Evolutionary conservation across 495 filamentous ascomycete species (phyloP).

Genomic region (Rusavskia elegans): DNA sequence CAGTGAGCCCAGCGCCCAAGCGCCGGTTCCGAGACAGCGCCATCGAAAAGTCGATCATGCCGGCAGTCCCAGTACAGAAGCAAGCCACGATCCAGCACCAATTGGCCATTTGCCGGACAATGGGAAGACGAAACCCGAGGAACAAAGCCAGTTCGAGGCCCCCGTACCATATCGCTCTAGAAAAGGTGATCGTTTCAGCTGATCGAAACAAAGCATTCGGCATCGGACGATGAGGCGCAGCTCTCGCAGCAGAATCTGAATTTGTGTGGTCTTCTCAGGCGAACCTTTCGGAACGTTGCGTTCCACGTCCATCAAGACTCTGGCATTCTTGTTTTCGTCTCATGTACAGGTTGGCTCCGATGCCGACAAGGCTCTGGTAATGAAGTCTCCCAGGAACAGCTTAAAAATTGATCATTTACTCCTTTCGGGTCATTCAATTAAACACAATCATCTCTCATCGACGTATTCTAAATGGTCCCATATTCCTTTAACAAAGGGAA

Average conservation of each 20-base stretch:
- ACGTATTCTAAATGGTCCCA: too few relatives aligned
- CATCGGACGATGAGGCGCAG: not conserved
- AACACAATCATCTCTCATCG: too few relatives aligned
- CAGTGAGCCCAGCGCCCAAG: slow-evolving; percentile 21
- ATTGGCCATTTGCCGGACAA: slow-evolving; percentile 68
- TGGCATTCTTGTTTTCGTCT: too few relatives aligned
- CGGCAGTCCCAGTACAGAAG: slow-evolving; percentile 65
- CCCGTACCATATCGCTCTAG: slow-evolving; percentile 52
- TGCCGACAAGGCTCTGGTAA: too few relatives aligned
- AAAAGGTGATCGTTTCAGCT: slow-evolving; percentile 66
- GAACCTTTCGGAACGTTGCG: too few relatives aligned
- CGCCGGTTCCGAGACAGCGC: slow-evolving; percentile 10
- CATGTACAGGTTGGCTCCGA: too few relatives aligned
- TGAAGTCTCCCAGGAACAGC: too few relatives aligned
- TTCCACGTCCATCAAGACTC: too few relatives aligned
- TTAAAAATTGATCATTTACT: too few relatives aligned
- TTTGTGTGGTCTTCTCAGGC: not conserved
- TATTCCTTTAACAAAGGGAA: too few relatives aligned
- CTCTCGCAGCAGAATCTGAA: not conserved
- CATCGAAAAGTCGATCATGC: slow-evolving; percentile 25
- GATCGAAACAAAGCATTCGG: not conserved
- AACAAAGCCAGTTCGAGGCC: slow-evolving; percentile 86
- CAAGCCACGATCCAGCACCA: slow-evolving; percentile 67
- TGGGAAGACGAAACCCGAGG: slow-evolving; percentile 48
- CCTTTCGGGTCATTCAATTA: too few relatives aligned